Evolutionary conservation across 1,284 basidiomycete species (phyloP).

Genomic region (Boletellus deceptivus): DNA sequence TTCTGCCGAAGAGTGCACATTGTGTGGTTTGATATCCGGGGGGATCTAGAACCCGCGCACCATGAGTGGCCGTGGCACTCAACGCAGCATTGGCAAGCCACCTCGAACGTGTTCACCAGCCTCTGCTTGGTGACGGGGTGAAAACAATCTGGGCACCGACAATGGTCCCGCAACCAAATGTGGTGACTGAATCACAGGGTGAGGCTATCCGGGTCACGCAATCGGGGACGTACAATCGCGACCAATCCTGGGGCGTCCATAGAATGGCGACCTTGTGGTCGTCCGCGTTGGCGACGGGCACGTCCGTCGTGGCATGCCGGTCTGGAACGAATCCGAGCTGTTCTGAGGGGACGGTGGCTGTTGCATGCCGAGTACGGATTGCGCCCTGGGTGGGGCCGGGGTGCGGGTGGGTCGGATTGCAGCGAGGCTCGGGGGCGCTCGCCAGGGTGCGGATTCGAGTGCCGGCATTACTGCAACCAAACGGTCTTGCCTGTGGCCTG

Average conservation of each 20-base stretch:
- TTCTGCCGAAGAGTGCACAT: slow-evolving; percentile 57
- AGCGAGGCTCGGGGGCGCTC: not conserved
- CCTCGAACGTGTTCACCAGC: slow-evolving; percentile 82
- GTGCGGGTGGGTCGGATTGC: not conserved
- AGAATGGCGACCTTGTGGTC: slow-evolving; percentile 61
- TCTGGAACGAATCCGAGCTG: slow-evolving; percentile 27
- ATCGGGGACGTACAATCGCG: slow-evolving; percentile 57
- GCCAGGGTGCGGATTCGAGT: not conserved
- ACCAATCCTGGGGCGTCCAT: slow-evolving; percentile 66
- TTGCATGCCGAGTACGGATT: slow-evolving; percentile 6
- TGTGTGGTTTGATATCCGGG: slow-evolving; percentile 62
- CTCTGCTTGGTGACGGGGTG: slow-evolving; percentile 91
- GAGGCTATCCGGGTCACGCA: not conserved
- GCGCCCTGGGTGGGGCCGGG: not conserved
- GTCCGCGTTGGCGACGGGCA: slow-evolving; percentile 58
- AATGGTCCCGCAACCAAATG: slow-evolving; percentile 82
- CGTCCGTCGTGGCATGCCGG: slow-evolving; percentile 29
- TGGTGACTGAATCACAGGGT: slow-evolving; percentile 51
- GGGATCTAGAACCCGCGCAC: slow-evolving; percentile 58
- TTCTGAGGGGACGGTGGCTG: slow-evolving; percentile 22
- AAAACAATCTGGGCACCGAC: slow-evolving; percentile 85
- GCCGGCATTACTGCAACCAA: not conserved
- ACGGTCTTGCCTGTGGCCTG: too few species aligned
- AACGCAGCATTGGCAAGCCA: slow-evolving; percentile 30
- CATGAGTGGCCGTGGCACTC: slow-evolving; percentile 1